Evolutionary conservation across 2,329 filamentous ascomycete genomes (phyloP).

Genomic region (Ceratocystis cubensis): DNA sequence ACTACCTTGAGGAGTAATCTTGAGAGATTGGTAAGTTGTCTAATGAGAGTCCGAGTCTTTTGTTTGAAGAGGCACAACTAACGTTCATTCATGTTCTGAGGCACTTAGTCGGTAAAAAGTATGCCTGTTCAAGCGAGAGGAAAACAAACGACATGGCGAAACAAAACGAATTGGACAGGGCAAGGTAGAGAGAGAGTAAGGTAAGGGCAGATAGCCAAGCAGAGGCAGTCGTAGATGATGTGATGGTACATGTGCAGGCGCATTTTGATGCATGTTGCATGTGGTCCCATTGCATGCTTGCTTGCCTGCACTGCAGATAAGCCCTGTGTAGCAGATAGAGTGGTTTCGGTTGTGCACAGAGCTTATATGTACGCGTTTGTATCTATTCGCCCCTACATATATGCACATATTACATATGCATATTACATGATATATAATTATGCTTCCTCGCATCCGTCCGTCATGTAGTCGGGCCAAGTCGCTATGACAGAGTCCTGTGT

Average conservation of each 20-base stretch:
- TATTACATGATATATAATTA: neutral
- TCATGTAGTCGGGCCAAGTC: neutral
- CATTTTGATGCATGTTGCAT: constrained; percentile 1
- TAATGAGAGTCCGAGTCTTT: no score
- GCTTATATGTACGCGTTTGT: neutral
- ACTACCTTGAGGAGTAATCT: neutral
- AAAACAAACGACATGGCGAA: neutral
- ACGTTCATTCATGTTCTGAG: neutral
- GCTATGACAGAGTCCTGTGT: neutral
- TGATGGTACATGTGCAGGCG: neutral
- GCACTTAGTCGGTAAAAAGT: neutral
- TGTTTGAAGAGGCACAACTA: no score
- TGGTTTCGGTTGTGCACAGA: neutral
- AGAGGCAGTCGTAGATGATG: neutral
- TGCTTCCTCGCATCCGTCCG: no score
- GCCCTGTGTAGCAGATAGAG: constrained; percentile 1
- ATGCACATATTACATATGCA: neutral
- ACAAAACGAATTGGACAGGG: neutral
- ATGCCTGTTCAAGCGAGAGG: neutral
- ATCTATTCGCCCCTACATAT: neutral
- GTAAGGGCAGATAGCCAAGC: neutral
- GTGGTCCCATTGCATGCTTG: neutral
- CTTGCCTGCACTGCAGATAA: neutral
- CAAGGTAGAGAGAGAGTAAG: neutral
- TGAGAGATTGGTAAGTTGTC: no score